These are phyloP conservation scores for Trichodelitschia bisporula DNA, from an alignment of 495 filamentous ascomycete genomes.

Conservation along the genomic window DNA sequence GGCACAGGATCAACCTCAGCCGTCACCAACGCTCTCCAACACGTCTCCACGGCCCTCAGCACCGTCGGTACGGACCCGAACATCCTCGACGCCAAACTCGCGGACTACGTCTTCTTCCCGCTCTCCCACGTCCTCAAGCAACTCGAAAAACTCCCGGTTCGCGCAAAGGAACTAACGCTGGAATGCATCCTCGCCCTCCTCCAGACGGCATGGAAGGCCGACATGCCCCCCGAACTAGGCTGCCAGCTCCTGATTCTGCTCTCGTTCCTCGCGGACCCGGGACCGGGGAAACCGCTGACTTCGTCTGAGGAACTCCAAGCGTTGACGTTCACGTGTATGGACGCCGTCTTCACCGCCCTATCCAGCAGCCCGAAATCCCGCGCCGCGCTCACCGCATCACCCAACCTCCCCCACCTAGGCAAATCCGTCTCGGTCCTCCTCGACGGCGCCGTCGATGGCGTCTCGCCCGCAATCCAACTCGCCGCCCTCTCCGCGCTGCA, in stretches of 20 bases:
- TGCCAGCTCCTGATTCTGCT: constrained; percentile 71
- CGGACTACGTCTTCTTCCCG: constrained; percentile 88
- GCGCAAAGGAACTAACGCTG: constrained; percentile 49
- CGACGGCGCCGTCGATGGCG: constrained; percentile 35
- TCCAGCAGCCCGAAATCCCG: constrained; percentile 10
- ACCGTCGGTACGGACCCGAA: constrained; percentile 16
- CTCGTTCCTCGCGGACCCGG: constrained; percentile 55
- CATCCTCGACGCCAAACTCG: constrained; percentile 53
- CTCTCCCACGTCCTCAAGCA: constrained; percentile 66
- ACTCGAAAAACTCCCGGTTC: constrained; percentile 42
- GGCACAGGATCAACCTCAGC: constrained; percentile 27
- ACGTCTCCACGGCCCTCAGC: constrained; percentile 27
- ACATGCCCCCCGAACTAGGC: constrained; percentile 39
- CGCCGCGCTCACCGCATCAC: constrained; percentile 23
- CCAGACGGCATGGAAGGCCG: constrained; percentile 46
- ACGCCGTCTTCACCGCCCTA: constrained; percentile 22
- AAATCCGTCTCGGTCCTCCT: constrained; percentile 62
- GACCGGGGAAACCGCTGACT: constrained; percentile 7
- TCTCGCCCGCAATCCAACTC: constrained; percentile 36
- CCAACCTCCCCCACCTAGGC: constrained; percentile 57
- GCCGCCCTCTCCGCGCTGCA: constrained; percentile 40
- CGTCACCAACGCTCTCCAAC: constrained; percentile 25
- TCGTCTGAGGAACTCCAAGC: constrained; percentile 16
- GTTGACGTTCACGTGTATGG: constrained; percentile 29
- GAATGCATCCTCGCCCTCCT: constrained; percentile 49